These are phyloP conservation scores for Skeletonema menzelii DNA, from an alignment of 108 stramenopile species.

Conservation along the genomic window DNA sequence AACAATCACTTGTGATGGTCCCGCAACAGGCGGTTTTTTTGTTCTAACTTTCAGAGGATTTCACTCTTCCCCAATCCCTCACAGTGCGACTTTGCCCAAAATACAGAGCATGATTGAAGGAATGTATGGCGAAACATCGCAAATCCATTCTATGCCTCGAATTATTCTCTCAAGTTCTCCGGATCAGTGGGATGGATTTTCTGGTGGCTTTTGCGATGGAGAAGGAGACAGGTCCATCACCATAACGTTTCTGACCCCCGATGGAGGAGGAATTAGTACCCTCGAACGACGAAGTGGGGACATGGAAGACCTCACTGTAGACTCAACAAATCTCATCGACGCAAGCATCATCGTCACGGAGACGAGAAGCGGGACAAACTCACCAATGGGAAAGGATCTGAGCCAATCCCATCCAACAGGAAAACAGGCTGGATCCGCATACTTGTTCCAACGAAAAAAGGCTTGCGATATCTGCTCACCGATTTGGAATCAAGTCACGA, in stretches of 20 bases:
- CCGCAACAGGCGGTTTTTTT: conserved; percentile 53
- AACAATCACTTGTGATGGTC: conserved; percentile 43
- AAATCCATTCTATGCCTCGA: conserved; percentile 57
- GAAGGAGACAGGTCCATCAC: conserved; percentile 14
- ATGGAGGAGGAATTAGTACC: conserved; percentile 44
- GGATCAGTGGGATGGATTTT: conserved; percentile 41
- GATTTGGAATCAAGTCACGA: conserved; percentile 31
- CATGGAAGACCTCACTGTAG: conserved; percentile 31
- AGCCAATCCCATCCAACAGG: conserved; percentile 27
- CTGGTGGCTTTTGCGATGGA: conserved; percentile 34
- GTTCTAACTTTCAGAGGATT: conserved; percentile 66
- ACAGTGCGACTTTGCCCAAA: conserved; percentile 49
- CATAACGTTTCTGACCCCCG: conserved; percentile 51
- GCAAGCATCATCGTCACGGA: conserved; percentile 18
- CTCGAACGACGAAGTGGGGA: conserved; percentile 35
- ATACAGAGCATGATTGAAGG: conserved; percentile 51
- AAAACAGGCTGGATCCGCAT: conserved; percentile 43
- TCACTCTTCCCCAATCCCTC: conserved; percentile 49
- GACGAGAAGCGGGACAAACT: conserved; percentile 19
- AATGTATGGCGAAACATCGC: conserved; percentile 47
- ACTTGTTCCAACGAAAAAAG: conserved; percentile 34
- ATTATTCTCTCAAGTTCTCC: conserved; percentile 26
- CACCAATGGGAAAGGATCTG: conserved; percentile 37
- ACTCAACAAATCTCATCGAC: conserved; percentile 16
- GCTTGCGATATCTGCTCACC: conserved; percentile 31